A percentile compares a stretch with the other conserved stretches of the same genome.
These are phyloP conservation scores for Fusarium phyllophilum DNA, from an alignment of 2,329 filamentous ascomycete genomes.

Conservation along the genomic window DNA sequence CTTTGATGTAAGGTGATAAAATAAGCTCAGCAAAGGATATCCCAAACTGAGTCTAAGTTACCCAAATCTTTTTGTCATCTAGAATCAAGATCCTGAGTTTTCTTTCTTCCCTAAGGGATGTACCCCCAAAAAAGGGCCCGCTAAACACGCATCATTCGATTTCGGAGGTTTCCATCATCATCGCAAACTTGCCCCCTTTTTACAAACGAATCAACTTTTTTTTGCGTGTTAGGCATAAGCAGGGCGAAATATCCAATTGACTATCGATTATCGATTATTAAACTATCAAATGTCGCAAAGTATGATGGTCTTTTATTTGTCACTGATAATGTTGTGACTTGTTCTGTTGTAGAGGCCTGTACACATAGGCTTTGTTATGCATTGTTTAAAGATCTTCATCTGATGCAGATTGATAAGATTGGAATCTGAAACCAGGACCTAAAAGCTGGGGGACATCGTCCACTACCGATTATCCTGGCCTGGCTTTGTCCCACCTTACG, in stretches of 20 bases:
- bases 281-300: no score
- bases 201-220: not conserved
- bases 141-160: constrained; percentile 42
- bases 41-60: accelerated
- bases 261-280: not conserved
- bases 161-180: constrained; percentile 43
- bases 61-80: not conserved
- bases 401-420: constrained; percentile 46
- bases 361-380: not conserved
- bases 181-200: constrained; percentile 18
- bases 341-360: not conserved
- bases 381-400: constrained; percentile 30
- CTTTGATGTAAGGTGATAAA: accelerated
- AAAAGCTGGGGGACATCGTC: constrained; percentile 30
- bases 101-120: not conserved
- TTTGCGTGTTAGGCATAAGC: not conserved
- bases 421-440: constrained; percentile 9
- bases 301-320: not conserved
- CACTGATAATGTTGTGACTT: not conserved
- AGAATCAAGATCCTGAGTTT: not conserved
- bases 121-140: constrained; percentile 24
- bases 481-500: constrained; percentile 19
- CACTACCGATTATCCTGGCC: constrained; percentile 21
- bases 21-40: accelerated
- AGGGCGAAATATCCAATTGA: not conserved